Conservation (phyloP, 2,329 filamentous ascomycete species). For the Fusarium humuli region DNA sequence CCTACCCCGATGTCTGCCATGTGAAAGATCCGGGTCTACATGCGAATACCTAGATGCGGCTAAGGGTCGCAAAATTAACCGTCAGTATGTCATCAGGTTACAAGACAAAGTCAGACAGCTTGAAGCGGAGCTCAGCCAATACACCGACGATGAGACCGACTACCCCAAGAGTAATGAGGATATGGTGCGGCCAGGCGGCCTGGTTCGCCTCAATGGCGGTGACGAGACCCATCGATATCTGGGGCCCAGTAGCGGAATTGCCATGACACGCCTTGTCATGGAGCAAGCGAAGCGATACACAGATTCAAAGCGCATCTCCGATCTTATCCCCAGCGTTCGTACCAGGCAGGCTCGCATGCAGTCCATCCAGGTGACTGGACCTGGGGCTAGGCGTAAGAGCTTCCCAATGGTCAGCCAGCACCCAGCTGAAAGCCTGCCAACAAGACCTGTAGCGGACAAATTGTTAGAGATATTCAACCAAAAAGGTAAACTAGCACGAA, state of each 20-base stretch:
- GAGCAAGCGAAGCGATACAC: constrained; percentile 95
- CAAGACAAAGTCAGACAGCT: constrained; percentile 87
- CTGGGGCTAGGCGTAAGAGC: constrained; percentile 78
- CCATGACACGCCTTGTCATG: constrained; percentile 94
- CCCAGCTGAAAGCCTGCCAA: constrained; percentile 81
- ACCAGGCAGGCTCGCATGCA: constrained; percentile 67
- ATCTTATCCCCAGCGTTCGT: constrained; percentile 83
- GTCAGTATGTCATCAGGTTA: constrained; percentile 91
- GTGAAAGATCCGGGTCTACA: constrained; percentile 87
- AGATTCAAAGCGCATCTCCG: constrained; percentile 89
- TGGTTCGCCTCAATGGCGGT: constrained; percentile 84
- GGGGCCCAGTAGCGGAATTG: constrained; percentile 93
- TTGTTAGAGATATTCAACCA: constrained; percentile 87
- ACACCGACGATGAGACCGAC: constrained; percentile 80
- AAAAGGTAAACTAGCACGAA: constrained; percentile 69
- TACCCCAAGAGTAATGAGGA: constrained; percentile 80
- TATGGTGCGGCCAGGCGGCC: constrained; percentile 85
- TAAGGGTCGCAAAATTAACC: constrained; percentile 86
- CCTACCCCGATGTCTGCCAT: constrained; percentile 90
- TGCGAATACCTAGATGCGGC: constrained; percentile 97
- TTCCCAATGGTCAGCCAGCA: constrained; percentile 91
- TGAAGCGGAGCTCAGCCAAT: constrained; percentile 82
- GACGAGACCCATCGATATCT: constrained; percentile 90
- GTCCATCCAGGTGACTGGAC: constrained; percentile 65
- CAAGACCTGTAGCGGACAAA: constrained; percentile 77